Base-by-base conservation (phyloP, 2,329 filamentous ascomycete genomes). In the Arthrobotrys conoides region DNA sequence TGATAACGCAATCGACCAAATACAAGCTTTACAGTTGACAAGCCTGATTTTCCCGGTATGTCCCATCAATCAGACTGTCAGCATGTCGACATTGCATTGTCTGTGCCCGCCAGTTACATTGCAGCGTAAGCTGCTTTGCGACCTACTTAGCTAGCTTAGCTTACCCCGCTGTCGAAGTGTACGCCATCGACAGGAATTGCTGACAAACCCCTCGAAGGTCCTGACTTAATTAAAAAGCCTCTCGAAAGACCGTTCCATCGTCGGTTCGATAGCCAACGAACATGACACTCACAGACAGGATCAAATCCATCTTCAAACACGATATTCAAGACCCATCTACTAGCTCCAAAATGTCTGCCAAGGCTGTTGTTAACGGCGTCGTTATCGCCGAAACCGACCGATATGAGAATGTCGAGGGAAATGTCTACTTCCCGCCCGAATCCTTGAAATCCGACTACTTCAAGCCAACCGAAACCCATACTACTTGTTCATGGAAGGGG, bases 361-460 rank as follows among this genome's bases (percentile, higher is more conserved):
- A 84, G 67, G 86, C 86, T n/a, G 84, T 84, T n/a, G 81, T 87
- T 65, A 85, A 85, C 75, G 86, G 86, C 76, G 83, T 84, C 49
- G 82, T 84, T 51, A 84, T 87, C 80, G 86, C 86, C 55, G 84
- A 85, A 72, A 85, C 86, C 3, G 84, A 86, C 76, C 83, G 83
- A 8, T 87, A 85, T 81, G 85, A 87, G 77, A 82, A 85, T 20
- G 86, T 87, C 5, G 86, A 87, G 76, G 86, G 86, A 33, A 87
- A 87, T 80, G 83, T 87, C 80, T 87, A 87, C 81, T 85, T 85
- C 59, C 84, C 83, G 41, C 84, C 84, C 57, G 81, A 82, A 82
- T 85, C 86, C 22, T 82, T 87, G 59, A 84, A 84, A 14, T 82
- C 82, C 71, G 83, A 83, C 3, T 83, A 84, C 80, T 84, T 87